These are phyloP conservation scores for Saprolegnia diclina DNA, from an alignment of 352 stramenopile species.

Conservation along the genomic window DNA sequence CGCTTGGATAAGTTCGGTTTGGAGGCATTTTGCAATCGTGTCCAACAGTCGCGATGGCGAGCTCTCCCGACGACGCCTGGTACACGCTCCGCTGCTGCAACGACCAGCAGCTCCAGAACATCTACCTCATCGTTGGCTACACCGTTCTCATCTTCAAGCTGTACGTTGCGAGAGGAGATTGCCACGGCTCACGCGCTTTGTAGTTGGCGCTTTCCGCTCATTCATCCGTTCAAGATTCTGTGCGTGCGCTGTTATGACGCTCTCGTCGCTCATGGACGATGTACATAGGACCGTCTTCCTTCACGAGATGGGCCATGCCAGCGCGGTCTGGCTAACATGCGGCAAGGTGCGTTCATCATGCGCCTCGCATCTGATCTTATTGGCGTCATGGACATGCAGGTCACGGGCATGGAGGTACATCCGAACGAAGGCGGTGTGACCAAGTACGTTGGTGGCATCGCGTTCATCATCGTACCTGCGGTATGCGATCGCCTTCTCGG, in stretches of 20 bases:
- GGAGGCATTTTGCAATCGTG: not conserved
- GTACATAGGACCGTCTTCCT: constrained; percentile 73
- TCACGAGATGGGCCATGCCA: constrained; percentile 79
- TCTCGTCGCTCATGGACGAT: constrained; percentile 13
- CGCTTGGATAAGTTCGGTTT: not conserved
- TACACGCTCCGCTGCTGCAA: constrained; percentile 82
- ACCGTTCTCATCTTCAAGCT: constrained; percentile 83
- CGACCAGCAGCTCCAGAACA: constrained; percentile 76
- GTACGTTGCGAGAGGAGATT: constrained; percentile 32
- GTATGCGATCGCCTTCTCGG: constrained; percentile 31
- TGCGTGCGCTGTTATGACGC: constrained; percentile 33
- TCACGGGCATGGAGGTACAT: constrained; percentile 86
- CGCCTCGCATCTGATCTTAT: not conserved
- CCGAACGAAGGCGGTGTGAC: constrained; percentile 84
- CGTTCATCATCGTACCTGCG: constrained; percentile 69
- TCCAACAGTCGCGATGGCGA: not conserved
- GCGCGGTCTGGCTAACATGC: constrained; percentile 78
- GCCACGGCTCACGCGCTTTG: not conserved
- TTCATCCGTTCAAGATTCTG: constrained; percentile 87
- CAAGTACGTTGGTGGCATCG: constrained; percentile 63
- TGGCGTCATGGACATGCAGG: constrained; percentile 29
- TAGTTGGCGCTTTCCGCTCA: constrained; percentile 77
- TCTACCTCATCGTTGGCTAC: constrained; percentile 86
- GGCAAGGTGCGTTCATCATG: constrained; percentile 40
- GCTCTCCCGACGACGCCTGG: not conserved